A percentile compares a stretch with the other conserved stretches of the same genome.
These are phyloP conservation scores for Phytophthora cactorum DNA, from an alignment of 352 stramenopile genomes.

Conservation along the genomic window DNA sequence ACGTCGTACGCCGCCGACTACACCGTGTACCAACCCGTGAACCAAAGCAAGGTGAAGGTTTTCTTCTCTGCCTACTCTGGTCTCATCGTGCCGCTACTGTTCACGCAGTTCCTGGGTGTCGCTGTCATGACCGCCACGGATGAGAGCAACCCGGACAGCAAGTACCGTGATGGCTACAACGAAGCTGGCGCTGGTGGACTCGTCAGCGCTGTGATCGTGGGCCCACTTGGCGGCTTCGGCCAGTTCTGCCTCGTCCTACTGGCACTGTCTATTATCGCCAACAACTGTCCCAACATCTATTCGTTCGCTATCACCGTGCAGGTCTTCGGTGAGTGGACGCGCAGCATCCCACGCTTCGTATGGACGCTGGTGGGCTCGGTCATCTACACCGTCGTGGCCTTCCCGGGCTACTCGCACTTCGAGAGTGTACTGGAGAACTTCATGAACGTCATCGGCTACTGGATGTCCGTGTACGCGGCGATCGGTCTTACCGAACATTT, in stretches of 20 bases:
- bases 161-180: constrained; percentile 43
- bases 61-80: constrained; percentile 49
- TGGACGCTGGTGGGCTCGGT: constrained; percentile 48
- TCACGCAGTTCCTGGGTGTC: constrained; percentile 50
- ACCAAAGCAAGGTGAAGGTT: constrained; percentile 51
- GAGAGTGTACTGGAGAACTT: constrained; percentile 55
- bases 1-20: constrained; percentile 51
- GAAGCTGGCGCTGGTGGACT: constrained; percentile 40
- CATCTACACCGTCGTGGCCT: constrained; percentile 46
- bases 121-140: constrained; percentile 50
- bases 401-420: constrained; percentile 50
- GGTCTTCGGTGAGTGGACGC: constrained; percentile 46
- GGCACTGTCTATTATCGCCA: constrained; percentile 56
- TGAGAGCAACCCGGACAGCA: constrained; percentile 33
- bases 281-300: constrained; percentile 67
- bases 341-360: constrained; percentile 41
- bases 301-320: constrained; percentile 53
- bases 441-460: constrained; percentile 65
- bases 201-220: constrained; percentile 44
- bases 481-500: constrained; percentile 49
- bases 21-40: constrained; percentile 52
- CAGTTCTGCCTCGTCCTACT: constrained; percentile 51
- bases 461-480: constrained; percentile 47
- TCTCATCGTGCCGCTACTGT: constrained; percentile 49
- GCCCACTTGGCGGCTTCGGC: constrained; percentile 44